Base-by-base conservation (phyloP, 768 basidiomycete species). In the Tubosaeta brunneosetosa region DNA sequence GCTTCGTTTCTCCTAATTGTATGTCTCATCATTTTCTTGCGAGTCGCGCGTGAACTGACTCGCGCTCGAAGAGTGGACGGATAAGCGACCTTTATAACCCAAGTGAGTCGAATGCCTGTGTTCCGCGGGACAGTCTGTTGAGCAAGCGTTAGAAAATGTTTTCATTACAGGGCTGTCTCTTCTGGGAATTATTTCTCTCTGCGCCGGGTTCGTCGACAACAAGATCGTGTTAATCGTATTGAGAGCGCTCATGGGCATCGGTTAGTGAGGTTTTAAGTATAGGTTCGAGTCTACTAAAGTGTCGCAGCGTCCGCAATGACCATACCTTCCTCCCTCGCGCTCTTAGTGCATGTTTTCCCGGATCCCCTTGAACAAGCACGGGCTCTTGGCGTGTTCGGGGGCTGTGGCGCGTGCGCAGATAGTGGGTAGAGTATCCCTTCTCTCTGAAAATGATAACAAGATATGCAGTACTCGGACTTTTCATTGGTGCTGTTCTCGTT, bases 341-440 rank as follows among this genome's bases (percentile, higher is more conserved):
- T 83, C 32, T 71, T 82, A 22, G 77, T 81, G 6, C 71, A 73
- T 41, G 66, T 78, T 57, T 83, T 77, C 62, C 75, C 79, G 0
- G 73, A 77, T 12, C 74, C 74, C 6, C 56, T 53, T 6, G 69
- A 73, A 42, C 80, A 82, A 56, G 72, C 78, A 41, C 70, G 68
- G 25, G 81, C 78, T 9, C 71, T 84, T 17, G 71, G 70, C 8
- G 53, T 76, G 0, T 75, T 80, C 53, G 77, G 76, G 47, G 72
- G 75, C 12, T 68, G 72, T 44, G 78, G 76, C 19, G 76, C 71
- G 2, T 49, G 78, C 27, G 79, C 76, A 13, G 77, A 78, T 60
- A 71, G 78, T 68, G 32, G 4, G 60, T 41, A 31, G 8, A 17
- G 3, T 47, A 26, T 4, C 34, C 27, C 25, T 3, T 3, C 22